These are phyloP conservation scores for Podospora anserina DNA, from an alignment of 495 filamentous ascomycete genomes.

Conservation along the genomic window DNA sequence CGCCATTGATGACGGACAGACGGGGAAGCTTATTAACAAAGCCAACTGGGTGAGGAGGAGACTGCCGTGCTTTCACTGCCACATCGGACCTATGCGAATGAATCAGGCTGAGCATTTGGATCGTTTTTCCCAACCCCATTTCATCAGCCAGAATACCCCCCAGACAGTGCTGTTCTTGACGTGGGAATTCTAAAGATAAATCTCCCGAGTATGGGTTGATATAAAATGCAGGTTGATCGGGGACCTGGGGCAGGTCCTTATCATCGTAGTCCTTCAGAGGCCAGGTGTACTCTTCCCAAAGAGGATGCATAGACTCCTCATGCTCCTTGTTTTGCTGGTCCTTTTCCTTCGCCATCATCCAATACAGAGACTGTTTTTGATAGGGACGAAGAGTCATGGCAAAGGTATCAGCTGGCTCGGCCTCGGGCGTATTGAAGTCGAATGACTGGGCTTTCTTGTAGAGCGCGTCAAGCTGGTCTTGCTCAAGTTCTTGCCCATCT, in stretches of 20 bases:
- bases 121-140: conserved; percentile 90
- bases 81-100: conserved; percentile 73
- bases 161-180: conserved; percentile 89
- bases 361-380: conserved; percentile 90
- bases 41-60: conserved; percentile 18
- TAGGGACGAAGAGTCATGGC: conserved; percentile 82
- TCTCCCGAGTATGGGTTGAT: conserved; percentile 97
- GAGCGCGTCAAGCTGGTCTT: conserved; percentile 89
- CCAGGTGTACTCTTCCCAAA: conserved; percentile 96
- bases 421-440: conserved; percentile 86
- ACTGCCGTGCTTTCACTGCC: conserved; percentile 57
- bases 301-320: conserved; percentile 82
- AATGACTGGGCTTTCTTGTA: conserved; percentile 97
- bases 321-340: conserved; percentile 62
- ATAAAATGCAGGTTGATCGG: conserved; percentile 72
- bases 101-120: conserved; percentile 93
- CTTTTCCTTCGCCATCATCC: conserved; percentile 94
- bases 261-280: conserved; percentile 85
- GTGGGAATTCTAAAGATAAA: conserved; percentile 85
- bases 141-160: conserved; percentile 93
- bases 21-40: conserved; percentile 51
- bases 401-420: conserved; percentile 78
- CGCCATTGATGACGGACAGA: conserved; percentile 49
- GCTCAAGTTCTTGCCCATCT: conserved; percentile 85
- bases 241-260: conserved; percentile 61